Evolutionary conservation across 192 early-diverging fungal genomes (phyloP), one percentile per base, ranked within the genome.

Genomic region (Backusella liffmaniae): DNA sequence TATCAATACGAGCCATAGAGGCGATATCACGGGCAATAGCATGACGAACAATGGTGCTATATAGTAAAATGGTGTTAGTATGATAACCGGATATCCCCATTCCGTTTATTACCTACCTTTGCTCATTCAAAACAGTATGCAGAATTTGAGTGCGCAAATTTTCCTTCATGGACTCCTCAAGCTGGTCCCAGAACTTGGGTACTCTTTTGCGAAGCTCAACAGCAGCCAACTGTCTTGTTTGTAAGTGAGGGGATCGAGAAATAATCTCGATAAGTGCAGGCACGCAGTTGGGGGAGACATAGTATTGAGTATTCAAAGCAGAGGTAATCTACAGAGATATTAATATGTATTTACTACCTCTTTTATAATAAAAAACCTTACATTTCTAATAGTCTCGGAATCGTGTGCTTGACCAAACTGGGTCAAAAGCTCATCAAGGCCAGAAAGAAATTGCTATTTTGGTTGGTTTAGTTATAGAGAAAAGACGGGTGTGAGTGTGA

Each of bases 141-240:
- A 96, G 79, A 32, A 96, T 81, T 30, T 86, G 81, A 35, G 86
- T 81, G 68, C 92, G 93, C 66, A 96, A 90, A 67, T 82, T 76
- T 39, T 84, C 84, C 73, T 90, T 83, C 18, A 83, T 82, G 9
- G 76, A 78, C 29, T 77, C 83, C 37, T 90, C 89, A 12, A 96
- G 67, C n/a, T 89, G 83, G 18, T 84, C 77, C 95, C 95, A 97
- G 85, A 85, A 91, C 82, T 88, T 92, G n/a, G 86, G 73, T 30
- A 94, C 80, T 70, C 92, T 90, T 76, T 97, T 97, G 74, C 94
- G 91, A 73, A 94, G 87, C 83, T 97, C 96, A 26, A 97, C 95
- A 3, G 94, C 91, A 35, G 94, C 92, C 37, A 97, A 83, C 84
- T 96, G 95, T 65, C 95, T 92, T 56, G 96, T 84, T 82, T 91